Base-by-base conservation (phyloP, 2,329 filamentous ascomycete species). In the Emmonsiellopsis sp. region DNA sequence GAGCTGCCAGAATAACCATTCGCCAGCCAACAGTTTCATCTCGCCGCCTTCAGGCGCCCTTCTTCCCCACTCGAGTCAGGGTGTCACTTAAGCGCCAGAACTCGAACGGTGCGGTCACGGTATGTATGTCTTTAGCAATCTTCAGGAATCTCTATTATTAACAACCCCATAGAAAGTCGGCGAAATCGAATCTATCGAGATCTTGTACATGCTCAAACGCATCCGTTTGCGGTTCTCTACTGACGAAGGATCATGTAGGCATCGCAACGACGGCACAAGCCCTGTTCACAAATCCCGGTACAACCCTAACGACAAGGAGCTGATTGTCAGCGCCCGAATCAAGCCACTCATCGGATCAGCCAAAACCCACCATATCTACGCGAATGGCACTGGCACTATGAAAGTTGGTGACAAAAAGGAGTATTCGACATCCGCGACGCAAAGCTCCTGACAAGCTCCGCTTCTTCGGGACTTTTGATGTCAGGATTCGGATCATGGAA, bases 381-480 rank as follows among this genome's bases (percentile, higher is more conserved):
- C 2, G 37, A 40, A 55, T 37, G 54, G 54, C 30, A 53, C 54
- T 31, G 44, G 54, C 35, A 55, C 50, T 13, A 55, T 55, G 13
- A 50, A 40, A 16, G 16, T 11, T 35, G 38, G 50, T 16, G 54
- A 53, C 20, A 55, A 37, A 50, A 34, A 26, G 16, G 54, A 53
- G 50, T 55, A 53, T 55, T 55, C 53, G 42, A 53, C 54, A 30
- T 55, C 54, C 41, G 30, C 40, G 16, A 55, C 6, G 30, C 40
- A 34, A 42, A 42, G 8, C 40, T 42, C 40, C 40, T 42, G 40
- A 42, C 40, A 42, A 42, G 9, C 40, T 16, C 40, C 20, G n/a
- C 40, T 42, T 16, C 40, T 42, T 2, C 40, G 10, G n/a, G 13
- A 16, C n/a, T 42, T 42, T 42, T n/a, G 40, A 16, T 15, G 40